Base-by-base conservation (phyloP, 805 yeast species). In the Komagataella pastoris region DNA sequence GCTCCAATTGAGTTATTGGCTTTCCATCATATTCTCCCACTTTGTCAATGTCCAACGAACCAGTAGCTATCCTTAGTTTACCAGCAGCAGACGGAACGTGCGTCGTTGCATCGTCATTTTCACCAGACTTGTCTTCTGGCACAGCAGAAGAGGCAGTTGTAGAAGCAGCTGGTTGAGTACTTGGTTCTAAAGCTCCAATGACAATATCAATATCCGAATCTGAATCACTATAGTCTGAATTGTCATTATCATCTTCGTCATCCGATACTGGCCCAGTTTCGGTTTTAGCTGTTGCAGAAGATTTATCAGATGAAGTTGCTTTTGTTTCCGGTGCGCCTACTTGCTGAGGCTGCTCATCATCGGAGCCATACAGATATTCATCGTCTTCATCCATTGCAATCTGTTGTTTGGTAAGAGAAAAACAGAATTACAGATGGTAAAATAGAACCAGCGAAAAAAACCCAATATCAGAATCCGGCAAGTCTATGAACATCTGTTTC, bases 141-240 rank as follows among this genome's bases (percentile, higher is more conserved):
- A 24, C 44, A 5, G 59, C 53, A 4, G 59, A 51, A 19, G 62
- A 47, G 5, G 59, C 50, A 14, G 57, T 50, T 2, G 61, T 54
- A 3, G 60, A 56, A 10, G 61, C 56, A 3, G 59, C 51, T 43
- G 55, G 56, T n/a, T 54, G 52, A 3, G 52, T 10, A 24, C n/a
- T 51, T 6, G 56, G 54, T 43, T 58, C 56, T 3, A 61, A 56
- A 30, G 61, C 60, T 6, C 83, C 83, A 49, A 90, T 85, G 49
- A 90, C 85, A 61, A 91, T 85, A 65, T 90, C 97, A 43, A 90
- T 83, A 54, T 77, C 84, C n/a, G 72, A 69, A 47, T 73, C 80
- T 10, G 67, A 61, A 18, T 74, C 81, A 6, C 77, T 2, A 68
- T 77, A 3, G 70, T 76, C 2, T 62, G 53, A 50, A 59, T 49